A percentile compares a stretch with the other conserved stretches of the same genome.
Evolutionary conservation across 2,329 filamentous ascomycete genomes (phyloP).

Genomic region (Exophiala viscosa): DNA sequence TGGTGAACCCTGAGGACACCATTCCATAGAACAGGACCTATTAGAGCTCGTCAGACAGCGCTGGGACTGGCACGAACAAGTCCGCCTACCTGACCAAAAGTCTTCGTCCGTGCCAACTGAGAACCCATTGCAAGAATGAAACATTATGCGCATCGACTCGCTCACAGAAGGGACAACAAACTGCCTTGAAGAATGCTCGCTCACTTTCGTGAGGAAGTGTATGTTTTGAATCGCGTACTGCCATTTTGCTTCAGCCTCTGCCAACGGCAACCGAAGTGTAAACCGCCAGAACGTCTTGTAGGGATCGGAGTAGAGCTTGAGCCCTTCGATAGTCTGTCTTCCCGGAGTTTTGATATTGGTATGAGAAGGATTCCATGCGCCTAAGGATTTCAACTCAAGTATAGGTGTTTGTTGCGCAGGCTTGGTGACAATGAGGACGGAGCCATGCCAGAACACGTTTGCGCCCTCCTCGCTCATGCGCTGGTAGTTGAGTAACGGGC

Average conservation of each 20-base stretch:
- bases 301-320: slow-evolving; percentile 59
- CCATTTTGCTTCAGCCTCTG: slow-evolving; percentile 70
- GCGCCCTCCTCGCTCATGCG: slow-evolving; percentile 37
- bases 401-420: slow-evolving; percentile 62
- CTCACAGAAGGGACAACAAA: slow-evolving; percentile 57
- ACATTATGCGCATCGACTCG: slow-evolving; percentile 68
- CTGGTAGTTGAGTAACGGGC: slow-evolving; percentile 50
- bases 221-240: slow-evolving; percentile 70
- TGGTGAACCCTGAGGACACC: slow-evolving; percentile 60
- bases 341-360: slow-evolving; percentile 1
- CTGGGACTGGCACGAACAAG: neutral
- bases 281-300: slow-evolving; percentile 59
- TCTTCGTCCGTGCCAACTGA: slow-evolving; percentile 63
- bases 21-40: slow-evolving; percentile 60
- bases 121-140: slow-evolving; percentile 67
- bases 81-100: slow-evolving; percentile 47
- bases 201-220: slow-evolving; percentile 55
- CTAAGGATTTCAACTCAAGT: slow-evolving; percentile 57
- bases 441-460: slow-evolving; percentile 67
- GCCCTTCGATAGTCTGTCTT: slow-evolving; percentile 37
- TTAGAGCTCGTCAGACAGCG: slow-evolving; percentile 1
- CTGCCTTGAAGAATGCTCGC: slow-evolving; percentile 44
- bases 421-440: slow-evolving; percentile 75
- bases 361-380: slow-evolving; percentile 26
- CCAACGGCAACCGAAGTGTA: slow-evolving; percentile 61